phyloP scores from a whole-genome alignment of 306 rosid genomes.

The Vicia sativa region DNA sequence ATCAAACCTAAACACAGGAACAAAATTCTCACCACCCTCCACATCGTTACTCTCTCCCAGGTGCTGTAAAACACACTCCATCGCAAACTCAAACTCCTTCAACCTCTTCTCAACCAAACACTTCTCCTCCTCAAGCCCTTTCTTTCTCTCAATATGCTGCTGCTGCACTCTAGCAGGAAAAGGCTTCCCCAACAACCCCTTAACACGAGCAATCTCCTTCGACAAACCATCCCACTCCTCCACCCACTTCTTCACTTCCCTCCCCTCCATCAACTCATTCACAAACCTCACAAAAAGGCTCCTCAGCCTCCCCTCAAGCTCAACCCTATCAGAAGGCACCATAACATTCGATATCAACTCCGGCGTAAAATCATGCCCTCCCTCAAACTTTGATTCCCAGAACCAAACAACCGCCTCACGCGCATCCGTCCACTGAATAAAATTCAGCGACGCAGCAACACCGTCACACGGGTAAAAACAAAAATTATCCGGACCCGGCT shows the following conservation, averaged over 20 bases:
- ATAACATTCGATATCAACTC: slow-evolving; percentile 37
- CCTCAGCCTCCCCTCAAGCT: slow-evolving; percentile 50
- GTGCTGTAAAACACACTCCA: slow-evolving; percentile 60
- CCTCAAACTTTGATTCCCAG: slow-evolving; percentile 66
- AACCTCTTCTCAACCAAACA: slow-evolving; percentile 49
- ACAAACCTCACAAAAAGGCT: slow-evolving; percentile 51
- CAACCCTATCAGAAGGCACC: slow-evolving; percentile 53
- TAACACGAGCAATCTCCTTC: slow-evolving; percentile 39
- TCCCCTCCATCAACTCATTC: slow-evolving; percentile 54
- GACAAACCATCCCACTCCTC: slow-evolving; percentile 40
- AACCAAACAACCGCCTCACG: slow-evolving; percentile 57
- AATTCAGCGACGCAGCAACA: slow-evolving; percentile 51
- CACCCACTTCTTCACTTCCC: slow-evolving; percentile 53
- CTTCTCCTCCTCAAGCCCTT: slow-evolving; percentile 49
- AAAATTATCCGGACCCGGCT: slow-evolving; percentile 38
- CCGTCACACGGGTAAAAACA: slow-evolving; percentile 2
- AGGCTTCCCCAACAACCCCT: neutral
- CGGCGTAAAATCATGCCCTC: slow-evolving; percentile 54
- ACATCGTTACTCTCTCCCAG: slow-evolving; percentile 42
- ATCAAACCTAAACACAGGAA: slow-evolving; percentile 49
- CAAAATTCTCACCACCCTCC: slow-evolving; percentile 29
- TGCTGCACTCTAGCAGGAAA: rapidly evolving
- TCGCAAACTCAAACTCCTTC: slow-evolving; percentile 66
- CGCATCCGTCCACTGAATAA: slow-evolving; percentile 56
- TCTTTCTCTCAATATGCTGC: slow-evolving; percentile 24